A percentile compares a stretch with the other conserved stretches of the same genome.
These are phyloP conservation scores for Santalum album DNA, from an alignment of 164 flowering plant genomes.

Conservation along the genomic window DNA sequence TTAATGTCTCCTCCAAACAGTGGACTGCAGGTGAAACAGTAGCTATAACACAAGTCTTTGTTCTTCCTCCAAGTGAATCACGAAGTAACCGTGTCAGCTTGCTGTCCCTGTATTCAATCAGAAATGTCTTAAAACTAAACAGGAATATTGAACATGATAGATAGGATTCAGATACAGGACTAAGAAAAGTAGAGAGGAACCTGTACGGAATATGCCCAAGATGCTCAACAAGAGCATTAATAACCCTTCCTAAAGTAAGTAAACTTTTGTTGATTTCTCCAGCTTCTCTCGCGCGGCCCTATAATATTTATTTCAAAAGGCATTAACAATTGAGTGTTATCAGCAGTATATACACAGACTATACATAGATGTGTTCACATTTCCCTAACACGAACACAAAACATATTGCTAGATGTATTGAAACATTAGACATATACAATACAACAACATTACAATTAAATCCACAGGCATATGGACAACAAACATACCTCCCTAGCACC, in stretches of 20 bases:
- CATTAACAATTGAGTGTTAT: background rate
- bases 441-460: background rate
- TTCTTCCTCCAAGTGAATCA: constrained; percentile 96
- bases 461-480: background rate
- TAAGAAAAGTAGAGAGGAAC: constrained; percentile 36
- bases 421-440: background rate
- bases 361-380: too few relatives aligned
- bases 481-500: constrained; percentile 91
- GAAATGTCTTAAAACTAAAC: background rate
- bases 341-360: background rate
- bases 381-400: too few relatives aligned
- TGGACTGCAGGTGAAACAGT: constrained; percentile 97
- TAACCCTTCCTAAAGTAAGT: constrained; percentile 88
- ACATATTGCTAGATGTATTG: too few relatives aligned
- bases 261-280: constrained; percentile 98
- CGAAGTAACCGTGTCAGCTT: constrained; percentile 89
- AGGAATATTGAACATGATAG: background rate
- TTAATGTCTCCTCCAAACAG: constrained; percentile 92
- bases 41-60: constrained; percentile 96
- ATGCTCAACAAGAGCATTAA: constrained; percentile 94
- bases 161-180: background rate
- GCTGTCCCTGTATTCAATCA: constrained; percentile 64
- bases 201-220: constrained; percentile 94
- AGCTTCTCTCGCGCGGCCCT: constrained; percentile 99
- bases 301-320: background rate